Base-by-base conservation (phyloP, 768 basidiomycete genomes). In the Termitomyces sp. region DNA sequence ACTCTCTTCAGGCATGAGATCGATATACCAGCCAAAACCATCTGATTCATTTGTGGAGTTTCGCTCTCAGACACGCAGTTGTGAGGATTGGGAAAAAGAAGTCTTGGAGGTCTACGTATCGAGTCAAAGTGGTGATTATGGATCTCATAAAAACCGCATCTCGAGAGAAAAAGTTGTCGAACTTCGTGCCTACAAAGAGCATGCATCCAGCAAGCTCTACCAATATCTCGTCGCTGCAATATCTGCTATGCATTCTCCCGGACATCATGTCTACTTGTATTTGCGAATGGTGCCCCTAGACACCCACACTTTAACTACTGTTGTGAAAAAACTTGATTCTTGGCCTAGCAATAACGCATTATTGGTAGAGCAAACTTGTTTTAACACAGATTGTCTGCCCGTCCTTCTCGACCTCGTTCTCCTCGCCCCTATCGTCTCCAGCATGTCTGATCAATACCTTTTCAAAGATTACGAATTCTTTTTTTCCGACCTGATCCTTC, bases 351-450 rank as follows among this genome's bases (percentile, higher is more conserved):
- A 47, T 34, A 24, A 24, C 13, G 40, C 48, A 14, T 47, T 58
- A n/a, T 32, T 58, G 46, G 51, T 53, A 13, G 57, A 58, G 20
- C 57, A 58, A 44, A 53, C 52, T 32, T 53, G 57, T 24, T 58
- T 58, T 30, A 39, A 52, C 44, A 48, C 57, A 8, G 37, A 53
- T 14, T 13, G 43, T 53, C 45, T 36, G 9, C 57, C 57, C 0
- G 37, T 54, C n/a, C 57, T 58, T 12, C 57, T 58, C 14, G 57
- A 58, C 22, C 57, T 58, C 39, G 48, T 58, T 26, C 45, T 54
- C 30, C 57, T 58, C 20, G 39, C 43, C 22, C 52, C 57, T 27
- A 48, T 58, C 9, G 39, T 58, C 16, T 37, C 37, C 52, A 42
- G 45, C 36, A 40, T 58, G 24, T 56, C 46, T 32, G 43, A 47